Base-by-base conservation (phyloP, 345 rosid species). In the Mangifera indica region DNA sequence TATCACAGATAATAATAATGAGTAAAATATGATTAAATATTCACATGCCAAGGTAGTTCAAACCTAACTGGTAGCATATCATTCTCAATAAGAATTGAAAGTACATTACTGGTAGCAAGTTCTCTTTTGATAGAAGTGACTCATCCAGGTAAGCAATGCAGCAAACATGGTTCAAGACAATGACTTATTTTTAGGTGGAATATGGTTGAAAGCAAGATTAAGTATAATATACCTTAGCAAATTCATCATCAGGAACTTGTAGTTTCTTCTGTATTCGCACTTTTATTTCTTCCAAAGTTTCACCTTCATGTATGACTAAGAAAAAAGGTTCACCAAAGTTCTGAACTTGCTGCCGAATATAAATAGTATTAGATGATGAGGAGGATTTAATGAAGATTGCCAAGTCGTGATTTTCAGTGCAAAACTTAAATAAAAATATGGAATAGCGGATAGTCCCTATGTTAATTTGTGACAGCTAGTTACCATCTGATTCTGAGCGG, bases 271-370 rank as follows among this genome's bases (percentile, higher is more conserved):
- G 98, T 66, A 96, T 82, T 54, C 99, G 91, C 69, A 72, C 81
- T 82, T 91, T 96, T 46, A 96, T 90, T 62, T 91, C 92, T 60
- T 87, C 87, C 80, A 96, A 81, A 52, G 85, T 91, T 78, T 96
- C 98, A 70, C 94, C 94, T 81, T 91, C 98, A 77, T 71, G 99
- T 76, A 96, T 84, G 53, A 93, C 96, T 84, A 91, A 83, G 90
- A 96, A 88, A 78, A 96, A 96, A 10, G 99, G 99, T 76, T 93
- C 97, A 20, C 99, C 99, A 74, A 96, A 96, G 82, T 93, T 96
- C 76, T 85, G 90, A 64, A 93, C 85, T 91, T 86, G 93, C 98
- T 96, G 84, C 72, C 57, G 21, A 77, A 80, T 66, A 68, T 54
- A 63, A 68, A 74, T 40, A 0, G 52, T 22, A 14, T 29, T 10